These are phyloP conservation scores for Asclepias syriaca DNA, from an alignment of 257 asterid genomes.

Conservation along the genomic window DNA sequence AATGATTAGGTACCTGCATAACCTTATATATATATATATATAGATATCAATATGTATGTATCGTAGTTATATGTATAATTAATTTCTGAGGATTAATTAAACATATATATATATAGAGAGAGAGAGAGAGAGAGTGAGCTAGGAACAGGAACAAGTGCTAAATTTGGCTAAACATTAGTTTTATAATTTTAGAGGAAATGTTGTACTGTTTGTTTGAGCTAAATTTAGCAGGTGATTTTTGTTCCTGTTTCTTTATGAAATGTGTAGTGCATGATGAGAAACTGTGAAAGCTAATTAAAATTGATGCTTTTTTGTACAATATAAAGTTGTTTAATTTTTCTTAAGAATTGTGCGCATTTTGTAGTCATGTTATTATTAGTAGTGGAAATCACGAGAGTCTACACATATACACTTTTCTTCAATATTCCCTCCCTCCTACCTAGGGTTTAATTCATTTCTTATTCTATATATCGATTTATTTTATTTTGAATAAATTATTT, in stretches of 20 bases:
- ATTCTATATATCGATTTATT: no score
- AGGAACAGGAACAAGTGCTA: slow-evolving; percentile 85
- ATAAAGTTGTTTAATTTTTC: no score
- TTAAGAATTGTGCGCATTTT: no score
- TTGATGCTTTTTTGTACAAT: background rate
- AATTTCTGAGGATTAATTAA: slow-evolving; percentile 9
- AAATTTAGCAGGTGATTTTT: slow-evolving; percentile 58
- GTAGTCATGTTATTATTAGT: slow-evolving; percentile 3
- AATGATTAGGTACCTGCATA: slow-evolving; percentile 32
- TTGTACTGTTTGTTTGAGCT: slow-evolving; percentile 32
- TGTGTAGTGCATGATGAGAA: slow-evolving; percentile 7
- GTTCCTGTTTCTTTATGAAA: slow-evolving; percentile 63
- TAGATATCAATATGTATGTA: slow-evolving; percentile 16
- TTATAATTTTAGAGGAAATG: slow-evolving; percentile 14
- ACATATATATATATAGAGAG: slow-evolving; percentile 6
- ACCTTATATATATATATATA: background rate
- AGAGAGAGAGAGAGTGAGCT: background rate
- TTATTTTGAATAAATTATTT: no score
- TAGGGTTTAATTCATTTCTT: slow-evolving; percentile 1
- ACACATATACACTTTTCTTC: no score
- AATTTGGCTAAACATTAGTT: slow-evolving; percentile 51
- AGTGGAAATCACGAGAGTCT: slow-evolving; percentile 27
- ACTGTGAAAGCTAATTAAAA: background rate
- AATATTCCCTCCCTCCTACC: slow-evolving; percentile 9
- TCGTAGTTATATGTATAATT: slow-evolving; percentile 1